Evolutionary conservation across 139 green algal species (phyloP), one percentile per base, ranked within the genome.

Genomic region (Chlorella sp.): DNA sequence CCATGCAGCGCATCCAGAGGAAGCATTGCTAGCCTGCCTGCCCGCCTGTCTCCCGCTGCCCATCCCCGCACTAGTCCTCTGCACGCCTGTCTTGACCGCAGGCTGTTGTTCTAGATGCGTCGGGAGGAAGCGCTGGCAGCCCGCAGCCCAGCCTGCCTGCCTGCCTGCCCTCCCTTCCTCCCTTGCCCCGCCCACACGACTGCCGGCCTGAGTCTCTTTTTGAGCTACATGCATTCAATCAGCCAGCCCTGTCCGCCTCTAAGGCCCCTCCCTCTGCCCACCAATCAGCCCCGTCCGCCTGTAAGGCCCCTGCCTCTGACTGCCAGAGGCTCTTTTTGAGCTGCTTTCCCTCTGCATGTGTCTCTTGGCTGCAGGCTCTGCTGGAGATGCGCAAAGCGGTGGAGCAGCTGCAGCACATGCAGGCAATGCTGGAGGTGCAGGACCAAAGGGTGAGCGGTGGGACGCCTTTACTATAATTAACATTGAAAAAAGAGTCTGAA

Each of bases 361-460:
- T n/a, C 42, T 21, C 7, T 34, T n/a, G 12, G 9, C 18, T 9
- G 71, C 76, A 83, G 64, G 85, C 78, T n/a, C 86, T 92, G n/a
- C 22, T 48, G 40, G 77, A 89, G 64, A 83, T 91, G 84, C 90
- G 90, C 11, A 42, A 53, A 21, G 76, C 89, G 32, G 48, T 92
- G 68, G 39, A 89, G 61, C 37, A 40, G 21, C 61, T 92, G 84
- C 85, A 92, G 77, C n/a, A 71, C 9, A 40, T 90, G 39, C 64
- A 88, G n/a, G 57, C n/a, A 4, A 26, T 37, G 32, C 39, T 84
- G 57, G 82, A 34, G 5, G 57, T 77, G 34, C 34, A 53, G 36
- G 82, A 86, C 57, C 15, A 57, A 9, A 34, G 36, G 36, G 82
- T 86, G 82, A 39, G 80, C 14, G 4, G 9, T 16, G 5, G 21